Base-by-base conservation (phyloP, 768 basidiomycete genomes). In the Calocybe indica region DNA sequence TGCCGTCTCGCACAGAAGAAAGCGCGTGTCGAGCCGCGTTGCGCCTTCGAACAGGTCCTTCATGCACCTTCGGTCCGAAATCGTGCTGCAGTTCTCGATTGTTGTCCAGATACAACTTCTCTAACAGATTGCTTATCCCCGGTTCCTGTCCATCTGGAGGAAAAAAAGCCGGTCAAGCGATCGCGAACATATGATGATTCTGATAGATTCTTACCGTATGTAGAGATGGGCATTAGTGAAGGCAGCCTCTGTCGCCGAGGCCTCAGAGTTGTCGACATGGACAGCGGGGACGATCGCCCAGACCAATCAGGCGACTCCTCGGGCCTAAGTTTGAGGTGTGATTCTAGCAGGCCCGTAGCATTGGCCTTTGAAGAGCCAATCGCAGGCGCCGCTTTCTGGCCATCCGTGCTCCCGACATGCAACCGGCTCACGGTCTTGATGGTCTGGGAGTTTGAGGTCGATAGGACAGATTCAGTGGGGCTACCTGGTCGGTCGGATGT, bases 381-480 rank as follows among this genome's bases (percentile, higher is more conserved):
- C 4, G 93, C 91, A 28, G 96, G 88, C 0, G 90, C 88, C 4
- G 89, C 93, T 59, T 95, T 94, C 54, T 83, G 83, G 1, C 82
- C 78, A 53, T 92, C 91, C 9, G 74, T 74, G 42, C 82, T 79
- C 5, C 85, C 85, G 10, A 87, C 71, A 28, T 87, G 86, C 38
- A 89, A 62, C 35, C 83, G 73, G 51, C 82, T 83, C 10, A 75
- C 61, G 2, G 75, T 75, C 14, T 77, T 73, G 46, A 83, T 70
- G 1, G 76, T 73, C 8, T 78, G 73, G 0, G 86, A 85, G 53
- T 85, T 86, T 0, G 83, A 65, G 5, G 78, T 79, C 3, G 91
- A 92, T 5, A 85, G 63, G 1, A 88, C 76, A 0, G 91, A 93
- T 29, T 92, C 92, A 0, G 91, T 83, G 0, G 92, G 92, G 57